These are phyloP conservation scores for Aspergillus persii DNA, from an alignment of 2,329 filamentous ascomycete genomes.

Conservation along the genomic window DNA sequence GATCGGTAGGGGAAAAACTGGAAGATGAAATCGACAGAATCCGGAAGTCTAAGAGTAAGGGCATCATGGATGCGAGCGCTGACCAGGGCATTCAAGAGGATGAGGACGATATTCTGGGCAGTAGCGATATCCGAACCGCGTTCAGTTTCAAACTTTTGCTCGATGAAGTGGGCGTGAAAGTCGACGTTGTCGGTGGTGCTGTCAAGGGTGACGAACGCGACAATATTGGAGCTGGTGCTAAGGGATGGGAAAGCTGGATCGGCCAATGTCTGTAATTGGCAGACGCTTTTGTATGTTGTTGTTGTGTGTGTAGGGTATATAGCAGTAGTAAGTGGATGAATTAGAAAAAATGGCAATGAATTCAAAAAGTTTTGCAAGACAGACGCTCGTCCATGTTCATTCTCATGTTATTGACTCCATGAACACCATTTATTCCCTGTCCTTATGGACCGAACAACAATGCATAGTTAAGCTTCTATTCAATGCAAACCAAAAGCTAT, in stretches of 20 bases:
- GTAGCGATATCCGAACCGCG: constrained; percentile 71
- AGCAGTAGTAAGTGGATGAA: neutral
- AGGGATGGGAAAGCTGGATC: constrained; percentile 91
- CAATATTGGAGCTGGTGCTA: constrained; percentile 65
- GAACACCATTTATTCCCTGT: neutral
- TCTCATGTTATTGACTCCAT: neutral
- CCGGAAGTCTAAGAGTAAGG: constrained; percentile 72
- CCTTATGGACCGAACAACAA: neutral
- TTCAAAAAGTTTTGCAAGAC: neutral
- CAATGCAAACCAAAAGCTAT: neutral
- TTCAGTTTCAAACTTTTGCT: constrained; percentile 81
- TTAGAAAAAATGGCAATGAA: neutral
- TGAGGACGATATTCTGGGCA: constrained; percentile 81
- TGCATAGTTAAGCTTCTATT: neutral
- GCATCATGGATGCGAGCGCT: constrained; percentile 77
- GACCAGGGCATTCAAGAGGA: constrained; percentile 54
- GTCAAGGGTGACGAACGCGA: constrained; percentile 55
- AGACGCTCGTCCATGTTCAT: neutral
- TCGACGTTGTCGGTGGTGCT: constrained; percentile 71
- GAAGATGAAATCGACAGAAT: constrained; percentile 81
- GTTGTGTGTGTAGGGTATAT: neutral
- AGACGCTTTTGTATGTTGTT: neutral
- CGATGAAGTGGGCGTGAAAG: constrained; percentile 71
- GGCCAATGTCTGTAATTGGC: constrained; percentile 64
- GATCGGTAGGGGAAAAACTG: constrained; percentile 69